phyloP scores from a whole-genome alignment of 2,329 filamentous ascomycete genomes.

The Metarhizium anisopliae region DNA sequence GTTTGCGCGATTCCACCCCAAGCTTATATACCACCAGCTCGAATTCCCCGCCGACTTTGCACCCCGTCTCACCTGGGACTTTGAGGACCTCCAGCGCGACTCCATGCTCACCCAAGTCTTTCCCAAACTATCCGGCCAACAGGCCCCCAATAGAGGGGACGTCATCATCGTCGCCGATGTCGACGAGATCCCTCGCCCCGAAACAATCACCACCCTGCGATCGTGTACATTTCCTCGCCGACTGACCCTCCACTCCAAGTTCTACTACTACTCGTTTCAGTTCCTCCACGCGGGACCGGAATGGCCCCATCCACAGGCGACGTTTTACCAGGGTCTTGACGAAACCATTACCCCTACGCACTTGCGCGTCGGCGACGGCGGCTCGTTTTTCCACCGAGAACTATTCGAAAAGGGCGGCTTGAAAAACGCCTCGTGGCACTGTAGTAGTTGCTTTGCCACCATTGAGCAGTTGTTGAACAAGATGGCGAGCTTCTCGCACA shows the following conservation, averaged over 20 bases:
- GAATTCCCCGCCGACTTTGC: constrained; percentile 32
- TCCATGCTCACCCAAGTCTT: constrained; percentile 50
- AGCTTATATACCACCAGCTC: constrained; percentile 53
- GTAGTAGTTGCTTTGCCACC: constrained; percentile 51
- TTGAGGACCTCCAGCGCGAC: constrained; percentile 45
- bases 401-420: constrained; percentile 33
- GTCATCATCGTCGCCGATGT: constrained; percentile 52
- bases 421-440: constrained; percentile 50
- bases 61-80: constrained; percentile 34
- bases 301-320: constrained; percentile 53
- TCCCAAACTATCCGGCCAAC: constrained; percentile 31
- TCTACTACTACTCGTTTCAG: constrained; percentile 52
- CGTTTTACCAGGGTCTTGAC: constrained; percentile 32
- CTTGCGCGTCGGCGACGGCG: constrained; percentile 39
- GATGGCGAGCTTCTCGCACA: constrained; percentile 47
- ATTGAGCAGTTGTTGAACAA: constrained; percentile 46
- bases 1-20: constrained; percentile 44
- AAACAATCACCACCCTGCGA: constrained; percentile 37
- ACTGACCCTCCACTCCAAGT: constrained; percentile 39
- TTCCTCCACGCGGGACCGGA: constrained; percentile 30
- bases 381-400: constrained; percentile 26
- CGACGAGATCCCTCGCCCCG: constrained; percentile 49
- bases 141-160: constrained; percentile 38
- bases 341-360: constrained; percentile 44
- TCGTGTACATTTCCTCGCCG: constrained; percentile 43